phyloP scores from a whole-genome alignment of 768 basidiomycete genomes.

The Lactarius deliciosus region DNA sequence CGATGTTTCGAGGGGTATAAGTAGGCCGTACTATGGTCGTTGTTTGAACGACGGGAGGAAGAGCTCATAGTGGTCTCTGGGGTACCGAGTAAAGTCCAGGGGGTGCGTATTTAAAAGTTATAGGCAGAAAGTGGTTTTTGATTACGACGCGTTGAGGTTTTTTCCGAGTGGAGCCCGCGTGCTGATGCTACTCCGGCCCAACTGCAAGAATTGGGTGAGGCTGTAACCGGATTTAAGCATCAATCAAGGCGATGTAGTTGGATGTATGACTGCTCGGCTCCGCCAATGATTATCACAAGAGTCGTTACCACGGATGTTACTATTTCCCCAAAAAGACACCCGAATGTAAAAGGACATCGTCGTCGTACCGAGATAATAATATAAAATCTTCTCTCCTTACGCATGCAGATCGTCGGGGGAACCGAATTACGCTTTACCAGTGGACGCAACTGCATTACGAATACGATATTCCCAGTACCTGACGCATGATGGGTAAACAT shows the following conservation, averaged over 20 bases:
- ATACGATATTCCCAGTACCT: constrained; percentile 83
- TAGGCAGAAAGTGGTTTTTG: background rate
- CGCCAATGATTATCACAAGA: constrained; percentile 2
- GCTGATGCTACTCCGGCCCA: constrained; percentile 7
- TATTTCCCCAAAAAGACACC: background rate
- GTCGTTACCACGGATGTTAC: constrained; percentile 7
- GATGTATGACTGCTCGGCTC: background rate
- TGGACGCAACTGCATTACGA: constrained; percentile 42
- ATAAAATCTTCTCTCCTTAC: constrained; percentile 9
- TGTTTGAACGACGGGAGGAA: background rate
- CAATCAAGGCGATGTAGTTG: constrained; percentile 19
- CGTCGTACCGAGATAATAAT: constrained; percentile 7
- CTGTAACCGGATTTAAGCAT: constrained; percentile 9
- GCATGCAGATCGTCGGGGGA: background rate
- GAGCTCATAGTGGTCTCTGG: constrained; percentile 11
- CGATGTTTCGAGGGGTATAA: background rate
- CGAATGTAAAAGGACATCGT: background rate
- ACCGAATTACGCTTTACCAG: constrained; percentile 5
- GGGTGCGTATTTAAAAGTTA: constrained; percentile 9
- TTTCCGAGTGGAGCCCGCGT: constrained; percentile 8
- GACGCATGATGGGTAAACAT: constrained; percentile 27
- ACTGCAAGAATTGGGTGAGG: constrained; percentile 21
- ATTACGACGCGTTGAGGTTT: background rate
- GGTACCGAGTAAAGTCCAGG: background rate
- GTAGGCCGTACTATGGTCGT: constrained; percentile 6